Percentiles rank a stretch among this genome's conserved stretches.
phyloP scores from a whole-genome alignment of 148 eudicot species.

The Heliosperma pusillum region DNA sequence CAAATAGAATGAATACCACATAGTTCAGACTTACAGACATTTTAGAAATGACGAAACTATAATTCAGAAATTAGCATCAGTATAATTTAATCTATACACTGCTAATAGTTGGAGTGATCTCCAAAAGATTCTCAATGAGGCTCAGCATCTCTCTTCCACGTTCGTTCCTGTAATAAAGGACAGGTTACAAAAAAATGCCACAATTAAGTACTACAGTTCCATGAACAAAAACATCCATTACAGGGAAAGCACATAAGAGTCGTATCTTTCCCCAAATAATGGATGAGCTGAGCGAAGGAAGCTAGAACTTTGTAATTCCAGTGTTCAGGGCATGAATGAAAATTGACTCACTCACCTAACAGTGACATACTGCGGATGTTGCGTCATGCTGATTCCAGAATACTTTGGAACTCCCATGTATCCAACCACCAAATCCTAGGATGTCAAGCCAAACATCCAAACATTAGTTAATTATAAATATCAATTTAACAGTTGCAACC shows the following conservation, averaged over 20 bases:
- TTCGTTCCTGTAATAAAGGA: conserved; percentile 59
- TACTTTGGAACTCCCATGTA: conserved; percentile 99
- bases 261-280: background rate
- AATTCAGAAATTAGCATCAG: conserved; percentile 2
- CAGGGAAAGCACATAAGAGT: background rate
- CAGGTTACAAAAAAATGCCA: background rate
- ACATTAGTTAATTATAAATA: background rate
- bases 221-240: background rate
- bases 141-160: conserved; percentile 91
- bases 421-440: conserved; percentile 93
- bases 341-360: conserved; percentile 50
- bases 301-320: background rate
- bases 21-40: background rate
- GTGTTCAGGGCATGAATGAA: background rate
- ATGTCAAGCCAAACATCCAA: conserved; percentile 16
- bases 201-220: background rate
- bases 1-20: conserved; percentile 2
- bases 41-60: background rate
- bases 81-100: conserved; percentile 42
- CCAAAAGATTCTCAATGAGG: conserved; percentile 75
- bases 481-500: background rate
- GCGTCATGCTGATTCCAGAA: conserved; percentile 87
- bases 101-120: conserved; percentile 79
- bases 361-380: conserved; percentile 95
- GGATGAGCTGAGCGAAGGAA: background rate